Percentiles rank a stretch among this genome's conserved stretches.
These are phyloP conservation scores for Pseudohalonectria lignicola DNA, from an alignment of 2,329 filamentous ascomycete genomes.

Conservation along the genomic window DNA sequence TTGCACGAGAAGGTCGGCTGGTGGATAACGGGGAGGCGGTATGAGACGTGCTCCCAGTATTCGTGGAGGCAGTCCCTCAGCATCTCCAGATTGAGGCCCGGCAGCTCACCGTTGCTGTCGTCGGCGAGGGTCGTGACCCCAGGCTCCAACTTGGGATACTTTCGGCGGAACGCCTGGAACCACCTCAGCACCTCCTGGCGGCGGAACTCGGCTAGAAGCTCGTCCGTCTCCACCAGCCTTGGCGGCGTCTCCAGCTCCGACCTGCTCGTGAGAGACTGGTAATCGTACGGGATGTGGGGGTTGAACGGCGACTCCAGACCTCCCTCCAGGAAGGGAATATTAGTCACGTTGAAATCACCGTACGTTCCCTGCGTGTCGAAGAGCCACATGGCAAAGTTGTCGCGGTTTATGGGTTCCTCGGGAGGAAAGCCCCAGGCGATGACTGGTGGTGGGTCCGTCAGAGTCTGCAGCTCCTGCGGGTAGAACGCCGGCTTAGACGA, in stretches of 20 bases:
- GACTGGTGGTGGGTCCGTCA: conserved; percentile 20
- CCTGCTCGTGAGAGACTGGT: conserved; percentile 34
- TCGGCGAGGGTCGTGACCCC: conserved; percentile 21
- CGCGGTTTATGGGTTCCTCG: conserved; percentile 23
- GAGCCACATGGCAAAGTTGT: conserved; percentile 40
- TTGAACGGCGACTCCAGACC: conserved; percentile 40
- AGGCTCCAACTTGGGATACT: conserved; percentile 27
- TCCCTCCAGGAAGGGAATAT: conserved; percentile 34
- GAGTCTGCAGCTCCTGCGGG: conserved; percentile 13
- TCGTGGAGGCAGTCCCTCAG: conserved; percentile 77
- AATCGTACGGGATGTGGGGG: conserved; percentile 38
- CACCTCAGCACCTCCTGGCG: conserved; percentile 31
- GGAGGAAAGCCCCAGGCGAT: conserved; percentile 22
- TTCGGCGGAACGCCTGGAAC: conserved; percentile 30
- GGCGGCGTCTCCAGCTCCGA: conserved; percentile 35
- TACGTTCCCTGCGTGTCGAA: conserved; percentile 33
- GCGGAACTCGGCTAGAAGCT: conserved; percentile 30
- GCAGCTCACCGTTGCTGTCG: conserved; percentile 29
- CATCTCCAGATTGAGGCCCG: conserved; percentile 60
- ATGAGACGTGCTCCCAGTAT: conserved; percentile 80
- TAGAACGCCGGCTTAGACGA: conserved; percentile 27
- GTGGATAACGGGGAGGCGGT: conserved; percentile 78
- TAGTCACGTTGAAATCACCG: conserved; percentile 29
- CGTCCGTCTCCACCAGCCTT: conserved; percentile 25
- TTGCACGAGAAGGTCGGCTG: conserved; percentile 77